A percentile compares a stretch with the other conserved stretches of the same genome.
phyloP scores from a whole-genome alignment of 805 yeast genomes.

The Yarrowia keelungensis region DNA sequence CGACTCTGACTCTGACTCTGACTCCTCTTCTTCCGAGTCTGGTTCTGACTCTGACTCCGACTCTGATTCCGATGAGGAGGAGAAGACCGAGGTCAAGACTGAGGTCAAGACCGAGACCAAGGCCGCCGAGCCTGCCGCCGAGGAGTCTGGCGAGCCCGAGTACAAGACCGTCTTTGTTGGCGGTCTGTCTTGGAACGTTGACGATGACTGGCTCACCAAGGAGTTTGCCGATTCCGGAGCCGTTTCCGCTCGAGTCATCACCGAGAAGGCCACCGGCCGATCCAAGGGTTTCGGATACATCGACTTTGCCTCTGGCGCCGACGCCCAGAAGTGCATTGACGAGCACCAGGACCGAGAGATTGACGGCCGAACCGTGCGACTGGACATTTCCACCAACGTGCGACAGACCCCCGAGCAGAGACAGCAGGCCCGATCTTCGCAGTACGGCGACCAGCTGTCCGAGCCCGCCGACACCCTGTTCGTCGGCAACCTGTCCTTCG shows the following conservation, averaged over 20 bases:
- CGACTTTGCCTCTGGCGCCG: constrained; percentile 78
- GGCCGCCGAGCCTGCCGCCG: constrained; percentile 46
- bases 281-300: constrained; percentile 95
- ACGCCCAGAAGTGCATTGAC: constrained; percentile 84
- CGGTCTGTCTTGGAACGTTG: constrained; percentile 95
- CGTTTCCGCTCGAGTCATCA: constrained; percentile 91
- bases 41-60: constrained; percentile 47
- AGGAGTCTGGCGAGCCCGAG: constrained; percentile 49
- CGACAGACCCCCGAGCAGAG: constrained; percentile 59
- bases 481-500: constrained; percentile 94
- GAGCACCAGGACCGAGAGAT: constrained; percentile 92
- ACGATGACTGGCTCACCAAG: constrained; percentile 88
- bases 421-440: constrained; percentile 78
- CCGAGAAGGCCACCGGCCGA: constrained; percentile 89
- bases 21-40: constrained; percentile 44
- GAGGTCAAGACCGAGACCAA: constrained; percentile 48
- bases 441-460: constrained; percentile 88
- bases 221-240: constrained; percentile 85
- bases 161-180: constrained; percentile 95
- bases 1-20: constrained; percentile 45
- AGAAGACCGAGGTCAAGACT: constrained; percentile 60
- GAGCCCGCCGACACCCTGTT: constrained; percentile 95
- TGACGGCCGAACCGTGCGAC: constrained; percentile 95
- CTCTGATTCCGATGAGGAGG: constrained; percentile 51
- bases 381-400: constrained; percentile 87